Conservation (phyloP, 2,329 filamentous ascomycete genomes). For the Phialemonium atrogriseum region DNA sequence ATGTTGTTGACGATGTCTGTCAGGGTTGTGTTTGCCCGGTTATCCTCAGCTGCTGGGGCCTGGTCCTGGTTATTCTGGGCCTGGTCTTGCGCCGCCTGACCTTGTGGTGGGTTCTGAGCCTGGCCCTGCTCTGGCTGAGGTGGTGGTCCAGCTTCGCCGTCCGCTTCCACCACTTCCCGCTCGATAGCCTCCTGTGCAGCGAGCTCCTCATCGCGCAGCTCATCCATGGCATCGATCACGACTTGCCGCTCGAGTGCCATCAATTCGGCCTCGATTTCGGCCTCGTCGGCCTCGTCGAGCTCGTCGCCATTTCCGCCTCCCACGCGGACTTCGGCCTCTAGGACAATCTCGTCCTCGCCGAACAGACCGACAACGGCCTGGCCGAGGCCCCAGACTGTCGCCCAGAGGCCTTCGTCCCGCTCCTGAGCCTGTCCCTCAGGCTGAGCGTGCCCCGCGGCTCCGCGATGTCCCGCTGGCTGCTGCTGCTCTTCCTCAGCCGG, state of each 20-base stretch:
- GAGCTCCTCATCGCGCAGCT: conserved; percentile 25
- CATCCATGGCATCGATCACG: conserved; percentile 11
- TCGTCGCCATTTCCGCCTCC: conserved; percentile 12
- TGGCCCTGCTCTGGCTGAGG: conserved; percentile 6
- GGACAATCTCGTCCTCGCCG: conserved; percentile 3
- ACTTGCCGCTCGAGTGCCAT: no score
- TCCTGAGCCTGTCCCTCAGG: background rate
- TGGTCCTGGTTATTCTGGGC: conserved; percentile 12
- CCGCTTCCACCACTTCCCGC: conserved; percentile 17
- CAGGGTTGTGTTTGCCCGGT: conserved; percentile 18
- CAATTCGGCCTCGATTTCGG: conserved; percentile 24
- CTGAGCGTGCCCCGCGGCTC: background rate
- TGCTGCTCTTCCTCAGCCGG: conserved; percentile 13
- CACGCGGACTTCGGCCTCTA: conserved; percentile 9
- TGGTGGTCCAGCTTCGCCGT: conserved; percentile 12
- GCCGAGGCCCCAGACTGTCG: conserved; percentile 5
- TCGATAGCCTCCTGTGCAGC: conserved; percentile 12
- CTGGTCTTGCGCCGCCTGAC: conserved; percentile 7
- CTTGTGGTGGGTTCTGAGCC: conserved; percentile 3
- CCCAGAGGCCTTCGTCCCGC: conserved; percentile 5
- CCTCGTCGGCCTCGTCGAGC: conserved; percentile 11
- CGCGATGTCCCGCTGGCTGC: background rate
- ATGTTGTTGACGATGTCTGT: conserved; percentile 39
- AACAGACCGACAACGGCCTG: conserved; percentile 8
- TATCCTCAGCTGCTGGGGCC: conserved; percentile 17